These are phyloP conservation scores for Penicillium brasilianum DNA, from an alignment of 2,329 filamentous ascomycete species.

Conservation along the genomic window DNA sequence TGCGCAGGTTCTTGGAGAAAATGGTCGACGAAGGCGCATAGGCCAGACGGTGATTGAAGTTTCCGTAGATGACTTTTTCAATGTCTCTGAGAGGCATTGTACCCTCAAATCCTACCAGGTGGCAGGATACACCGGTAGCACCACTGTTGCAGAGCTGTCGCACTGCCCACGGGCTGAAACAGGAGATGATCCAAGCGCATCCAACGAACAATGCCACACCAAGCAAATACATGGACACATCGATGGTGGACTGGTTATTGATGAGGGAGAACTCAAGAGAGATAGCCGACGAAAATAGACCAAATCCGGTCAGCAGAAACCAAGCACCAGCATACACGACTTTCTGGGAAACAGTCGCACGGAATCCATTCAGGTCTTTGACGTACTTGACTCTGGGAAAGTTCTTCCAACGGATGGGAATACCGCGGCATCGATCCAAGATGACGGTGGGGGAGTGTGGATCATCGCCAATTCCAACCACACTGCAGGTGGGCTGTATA, in stretches of 20 bases:
- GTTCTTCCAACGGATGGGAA: slow-evolving; percentile 41
- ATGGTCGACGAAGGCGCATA: slow-evolving; percentile 24
- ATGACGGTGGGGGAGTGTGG: slow-evolving; percentile 21
- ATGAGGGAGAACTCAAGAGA: neutral
- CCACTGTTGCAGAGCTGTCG: slow-evolving; percentile 22
- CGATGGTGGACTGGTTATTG: neutral
- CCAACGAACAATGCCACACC: slow-evolving; percentile 16
- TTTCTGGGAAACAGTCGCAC: slow-evolving; percentile 13
- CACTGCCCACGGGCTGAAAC: slow-evolving; percentile 22
- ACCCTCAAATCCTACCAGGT: slow-evolving; percentile 24
- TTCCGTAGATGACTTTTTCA: slow-evolving; percentile 23
- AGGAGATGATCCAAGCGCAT: slow-evolving; percentile 22
- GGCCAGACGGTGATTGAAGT: slow-evolving; percentile 17
- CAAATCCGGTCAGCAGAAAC: slow-evolving; percentile 17
- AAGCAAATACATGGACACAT: slow-evolving; percentile 15
- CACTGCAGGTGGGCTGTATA: slow-evolving; percentile 38
- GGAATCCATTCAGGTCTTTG: slow-evolving; percentile 16
- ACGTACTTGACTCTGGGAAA: slow-evolving; percentile 32
- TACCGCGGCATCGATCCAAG: slow-evolving; percentile 31
- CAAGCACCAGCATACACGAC: slow-evolving; percentile 20
- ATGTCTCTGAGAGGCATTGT: slow-evolving; percentile 20
- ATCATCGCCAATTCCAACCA: slow-evolving; percentile 40
- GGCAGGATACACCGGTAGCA: slow-evolving; percentile 11
- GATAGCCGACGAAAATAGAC: slow-evolving; percentile 5
- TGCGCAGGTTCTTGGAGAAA: slow-evolving; percentile 16